Evolutionary conservation across 768 basidiomycete species (phyloP).

Genomic region (Fistulinella prunicolor): DNA sequence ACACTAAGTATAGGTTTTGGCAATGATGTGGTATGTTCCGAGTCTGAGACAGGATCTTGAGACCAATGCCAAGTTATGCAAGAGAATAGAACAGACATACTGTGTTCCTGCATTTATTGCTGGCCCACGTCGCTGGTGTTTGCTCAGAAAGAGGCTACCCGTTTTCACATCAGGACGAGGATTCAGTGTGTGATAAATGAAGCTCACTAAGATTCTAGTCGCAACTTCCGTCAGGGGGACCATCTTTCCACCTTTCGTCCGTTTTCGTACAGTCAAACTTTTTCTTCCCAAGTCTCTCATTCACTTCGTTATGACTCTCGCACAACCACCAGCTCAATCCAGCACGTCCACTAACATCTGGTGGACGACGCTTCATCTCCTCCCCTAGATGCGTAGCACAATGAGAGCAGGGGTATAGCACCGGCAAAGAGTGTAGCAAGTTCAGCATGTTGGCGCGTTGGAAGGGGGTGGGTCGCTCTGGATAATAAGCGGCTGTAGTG

Average conservation of each 20-base stretch:
- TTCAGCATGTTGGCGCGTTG: slow-evolving; percentile 84
- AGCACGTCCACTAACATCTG: slow-evolving; percentile 71
- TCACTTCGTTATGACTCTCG: slow-evolving; percentile 90
- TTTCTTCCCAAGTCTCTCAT: slow-evolving; percentile 79
- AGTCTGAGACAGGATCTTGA: neutral
- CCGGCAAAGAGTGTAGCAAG: slow-evolving; percentile 72
- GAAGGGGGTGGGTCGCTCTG: slow-evolving; percentile 66
- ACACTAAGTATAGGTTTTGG: too few relatives aligned
- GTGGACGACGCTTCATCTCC: slow-evolving; percentile 62
- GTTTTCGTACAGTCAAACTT: slow-evolving; percentile 78
- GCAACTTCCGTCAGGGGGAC: slow-evolving; percentile 83
- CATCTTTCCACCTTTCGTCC: slow-evolving; percentile 91
- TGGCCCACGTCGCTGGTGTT: neutral
- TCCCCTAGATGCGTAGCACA: slow-evolving; percentile 84
- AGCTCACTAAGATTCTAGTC: slow-evolving; percentile 47
- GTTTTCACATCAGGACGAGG: slow-evolving; percentile 1
- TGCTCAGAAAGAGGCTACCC: too few relatives aligned
- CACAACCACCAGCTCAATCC: slow-evolving; percentile 85
- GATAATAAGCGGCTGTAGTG: slow-evolving; percentile 93
- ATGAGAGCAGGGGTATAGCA: slow-evolving; percentile 83
- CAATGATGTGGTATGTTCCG: neutral
- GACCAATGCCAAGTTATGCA: neutral
- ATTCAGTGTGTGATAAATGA: neutral
- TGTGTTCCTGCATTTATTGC: neutral
- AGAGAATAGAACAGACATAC: neutral